phyloP scores from a whole-genome alignment of 495 filamentous ascomycete species.

The Staphylotrichum longicolle region DNA sequence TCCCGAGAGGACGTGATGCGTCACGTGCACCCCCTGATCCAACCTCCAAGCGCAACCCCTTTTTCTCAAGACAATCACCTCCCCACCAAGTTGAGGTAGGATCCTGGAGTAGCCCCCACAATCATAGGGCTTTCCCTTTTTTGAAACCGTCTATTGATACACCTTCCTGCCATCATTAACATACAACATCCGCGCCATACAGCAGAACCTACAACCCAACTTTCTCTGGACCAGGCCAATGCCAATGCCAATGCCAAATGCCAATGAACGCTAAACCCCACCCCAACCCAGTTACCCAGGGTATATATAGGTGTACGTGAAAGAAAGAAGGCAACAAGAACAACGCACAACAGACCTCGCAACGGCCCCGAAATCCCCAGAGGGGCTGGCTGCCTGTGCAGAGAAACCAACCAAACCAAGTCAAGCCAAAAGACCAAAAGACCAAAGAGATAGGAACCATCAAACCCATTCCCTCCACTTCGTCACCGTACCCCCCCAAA shows the following conservation, averaged over 20 bases:
- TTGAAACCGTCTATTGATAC: too few species aligned
- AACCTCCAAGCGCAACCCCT: too few species aligned
- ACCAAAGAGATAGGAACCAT: background rate
- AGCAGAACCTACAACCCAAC: background rate
- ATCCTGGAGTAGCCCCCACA: too few species aligned
- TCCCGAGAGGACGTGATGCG: background rate
- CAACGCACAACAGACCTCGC: too few species aligned
- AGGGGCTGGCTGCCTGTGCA: background rate
- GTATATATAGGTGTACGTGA: conserved; percentile 7
- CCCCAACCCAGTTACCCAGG: conserved; percentile 4
- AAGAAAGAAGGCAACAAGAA: background rate
- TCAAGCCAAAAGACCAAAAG: background rate
- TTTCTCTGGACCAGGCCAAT: too few species aligned
- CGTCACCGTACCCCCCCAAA: background rate
- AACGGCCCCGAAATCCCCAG: too few species aligned
- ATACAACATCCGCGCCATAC: too few species aligned
- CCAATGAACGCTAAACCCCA: conserved; percentile 2
- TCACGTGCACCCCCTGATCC: background rate
- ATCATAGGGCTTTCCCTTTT: too few species aligned
- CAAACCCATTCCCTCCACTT: background rate
- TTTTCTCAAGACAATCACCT: too few species aligned
- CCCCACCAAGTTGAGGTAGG: too few species aligned
- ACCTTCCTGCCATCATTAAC: too few species aligned
- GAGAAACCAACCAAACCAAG: background rate
- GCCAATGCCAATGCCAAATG: background rate